A percentile compares a stretch with the other conserved stretches of the same genome.
These are phyloP conservation scores for Cocos nucifera DNA, from an alignment of 176 grass and related monocot genomes.

Conservation along the genomic window DNA sequence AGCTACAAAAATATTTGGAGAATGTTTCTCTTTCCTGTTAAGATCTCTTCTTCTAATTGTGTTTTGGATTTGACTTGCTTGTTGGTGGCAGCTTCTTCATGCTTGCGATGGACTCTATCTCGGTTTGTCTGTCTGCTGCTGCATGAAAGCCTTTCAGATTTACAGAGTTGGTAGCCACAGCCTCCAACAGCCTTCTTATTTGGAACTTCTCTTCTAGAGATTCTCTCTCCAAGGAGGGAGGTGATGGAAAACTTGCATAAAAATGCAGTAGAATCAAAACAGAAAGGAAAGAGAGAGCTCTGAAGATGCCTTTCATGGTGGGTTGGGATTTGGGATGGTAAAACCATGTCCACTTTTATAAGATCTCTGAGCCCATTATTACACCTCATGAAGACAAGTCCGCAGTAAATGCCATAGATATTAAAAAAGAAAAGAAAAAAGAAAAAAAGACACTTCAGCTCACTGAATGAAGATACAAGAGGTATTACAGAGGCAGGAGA, in stretches of 20 bases:
- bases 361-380: background rate
- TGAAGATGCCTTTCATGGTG: constrained; percentile 28
- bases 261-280: constrained; percentile 21
- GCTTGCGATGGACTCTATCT: constrained; percentile 26
- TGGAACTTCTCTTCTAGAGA: background rate
- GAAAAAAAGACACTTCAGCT: no score
- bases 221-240: background rate
- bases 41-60: constrained; percentile 21
- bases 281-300: constrained; percentile 20
- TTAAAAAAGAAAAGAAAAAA: no score
- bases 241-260: constrained; percentile 8
- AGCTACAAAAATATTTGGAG: constrained; percentile 16
- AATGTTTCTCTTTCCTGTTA: background rate
- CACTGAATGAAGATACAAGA: no score
- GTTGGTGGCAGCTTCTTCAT: constrained; percentile 21
- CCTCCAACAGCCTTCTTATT: constrained; percentile 21
- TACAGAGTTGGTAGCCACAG: constrained; percentile 7
- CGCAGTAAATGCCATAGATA: no score
- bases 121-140: constrained; percentile 13
- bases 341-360: constrained; percentile 15
- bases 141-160: constrained; percentile 8
- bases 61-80: constrained; percentile 33
- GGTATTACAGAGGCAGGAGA: no score
- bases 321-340: constrained; percentile 6
- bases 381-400: background rate